A percentile compares a stretch with the other conserved stretches of the same genome.
Evolutionary conservation across 352 stramenopile species (phyloP).

Genomic region (Pythium periplocum): DNA sequence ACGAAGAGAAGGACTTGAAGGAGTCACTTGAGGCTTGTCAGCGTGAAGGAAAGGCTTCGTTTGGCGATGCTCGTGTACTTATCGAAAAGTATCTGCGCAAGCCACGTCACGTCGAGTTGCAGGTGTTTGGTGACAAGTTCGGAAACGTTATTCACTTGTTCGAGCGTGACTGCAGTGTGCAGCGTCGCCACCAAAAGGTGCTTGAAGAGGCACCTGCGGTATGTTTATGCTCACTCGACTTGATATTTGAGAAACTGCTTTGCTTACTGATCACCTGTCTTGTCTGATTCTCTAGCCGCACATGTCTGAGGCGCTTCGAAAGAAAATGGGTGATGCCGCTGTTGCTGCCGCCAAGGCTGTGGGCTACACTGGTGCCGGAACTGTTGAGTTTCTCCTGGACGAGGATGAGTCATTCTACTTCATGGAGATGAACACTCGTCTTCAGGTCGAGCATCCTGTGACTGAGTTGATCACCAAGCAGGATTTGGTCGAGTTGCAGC

Average conservation of each 20-base stretch:
- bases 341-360: slow-evolving; percentile 87
- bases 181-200: slow-evolving; percentile 93
- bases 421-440: slow-evolving; percentile 95
- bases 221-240: slow-evolving; percentile 10
- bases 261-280: background rate
- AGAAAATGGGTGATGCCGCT: slow-evolving; percentile 87
- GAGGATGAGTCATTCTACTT: slow-evolving; percentile 92
- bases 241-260: background rate
- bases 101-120: slow-evolving; percentile 90
- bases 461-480: slow-evolving; percentile 89
- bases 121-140: slow-evolving; percentile 90
- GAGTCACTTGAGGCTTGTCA: slow-evolving; percentile 82
- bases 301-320: slow-evolving; percentile 73
- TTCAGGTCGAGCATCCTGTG: slow-evolving; percentile 92
- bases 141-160: slow-evolving; percentile 88
- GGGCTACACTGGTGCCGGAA: slow-evolving; percentile 90
- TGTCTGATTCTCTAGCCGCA: slow-evolving; percentile 37
- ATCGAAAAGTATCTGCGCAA: slow-evolving; percentile 90
- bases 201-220: slow-evolving; percentile 91
- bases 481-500: slow-evolving; percentile 92
- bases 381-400: slow-evolving; percentile 93
- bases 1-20: slow-evolving; percentile 74
- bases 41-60: slow-evolving; percentile 83
- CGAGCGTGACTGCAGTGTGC: slow-evolving; percentile 89
- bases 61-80: slow-evolving; percentile 88